phyloP scores from a whole-genome alignment of 31 red algal species.

The Odonthalia washingtoniensis region DNA sequence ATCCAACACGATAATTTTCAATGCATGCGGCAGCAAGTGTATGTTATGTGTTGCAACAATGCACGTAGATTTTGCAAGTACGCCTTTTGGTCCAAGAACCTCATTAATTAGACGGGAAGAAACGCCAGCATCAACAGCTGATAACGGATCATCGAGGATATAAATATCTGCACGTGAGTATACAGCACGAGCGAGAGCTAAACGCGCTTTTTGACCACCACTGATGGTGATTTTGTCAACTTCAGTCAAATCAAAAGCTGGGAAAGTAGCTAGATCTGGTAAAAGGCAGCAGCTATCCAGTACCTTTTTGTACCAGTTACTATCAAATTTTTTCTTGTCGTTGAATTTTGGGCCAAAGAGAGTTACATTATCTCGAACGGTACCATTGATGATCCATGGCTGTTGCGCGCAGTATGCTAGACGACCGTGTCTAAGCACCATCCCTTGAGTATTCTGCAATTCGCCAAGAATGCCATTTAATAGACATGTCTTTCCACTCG shows the following conservation, averaged over 20 bases:
- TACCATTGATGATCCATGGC: constrained; percentile 80
- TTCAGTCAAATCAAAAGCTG: constrained; percentile 80
- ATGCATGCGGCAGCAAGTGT: background rate
- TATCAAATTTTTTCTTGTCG: constrained; percentile 42
- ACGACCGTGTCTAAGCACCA: background rate
- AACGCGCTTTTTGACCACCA: constrained; percentile 94
- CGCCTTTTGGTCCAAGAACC: background rate
- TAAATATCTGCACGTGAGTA: constrained; percentile 83
- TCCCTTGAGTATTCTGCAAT: constrained; percentile 36
- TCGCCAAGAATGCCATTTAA: constrained; percentile 83
- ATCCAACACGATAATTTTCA: background rate
- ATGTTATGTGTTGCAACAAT: constrained; percentile 4
- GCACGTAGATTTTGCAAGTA: background rate
- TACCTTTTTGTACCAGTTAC: constrained; percentile 69
- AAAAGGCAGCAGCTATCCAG: constrained; percentile 82
- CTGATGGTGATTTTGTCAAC: constrained; percentile 92
- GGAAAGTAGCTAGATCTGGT: constrained; percentile 72
- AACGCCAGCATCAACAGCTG: constrained; percentile 90
- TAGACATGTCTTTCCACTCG: constrained; percentile 84
- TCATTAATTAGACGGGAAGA: constrained; percentile 41
- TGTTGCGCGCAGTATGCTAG: constrained; percentile 81
- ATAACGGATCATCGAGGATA: constrained; percentile 93
- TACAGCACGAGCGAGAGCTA: constrained; percentile 88
- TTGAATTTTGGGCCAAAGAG: constrained; percentile 49
- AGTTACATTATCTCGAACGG: constrained; percentile 85